A percentile compares a stretch with the other conserved stretches of the same genome.
phyloP scores from a whole-genome alignment of 2,329 filamentous ascomycete species.

The Pseudocercospora fuligena region DNA sequence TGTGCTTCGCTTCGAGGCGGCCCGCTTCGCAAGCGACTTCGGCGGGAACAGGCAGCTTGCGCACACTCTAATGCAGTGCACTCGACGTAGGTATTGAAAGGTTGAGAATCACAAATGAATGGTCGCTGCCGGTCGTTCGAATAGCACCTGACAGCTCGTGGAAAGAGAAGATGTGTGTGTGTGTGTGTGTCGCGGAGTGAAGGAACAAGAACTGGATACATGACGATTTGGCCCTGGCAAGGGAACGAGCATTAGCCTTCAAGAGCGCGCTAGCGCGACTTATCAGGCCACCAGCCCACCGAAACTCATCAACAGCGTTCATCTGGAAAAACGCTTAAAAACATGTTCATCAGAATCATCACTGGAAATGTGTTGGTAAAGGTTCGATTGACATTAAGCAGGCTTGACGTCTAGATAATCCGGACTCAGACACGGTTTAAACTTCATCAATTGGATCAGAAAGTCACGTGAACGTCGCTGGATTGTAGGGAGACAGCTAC shows the following conservation, averaged over 20 bases:
- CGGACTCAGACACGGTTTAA: neutral
- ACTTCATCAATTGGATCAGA: neutral
- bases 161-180: neutral
- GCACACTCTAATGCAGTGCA: neutral
- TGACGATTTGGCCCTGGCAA: neutral
- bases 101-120: neutral
- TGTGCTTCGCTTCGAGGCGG: neutral
- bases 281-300: neutral
- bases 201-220: neutral
- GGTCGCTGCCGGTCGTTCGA: neutral
- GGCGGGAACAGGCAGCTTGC: neutral
- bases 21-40: slow-evolving; percentile 9
- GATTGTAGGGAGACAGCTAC: neutral
- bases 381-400: neutral
- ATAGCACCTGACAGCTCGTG: neutral
- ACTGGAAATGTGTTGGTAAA: neutral
- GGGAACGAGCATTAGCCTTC: neutral
- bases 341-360: neutral
- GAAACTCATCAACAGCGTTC: neutral
- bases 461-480: neutral
- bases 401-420: neutral
- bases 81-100: neutral
- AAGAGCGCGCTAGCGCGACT: neutral
- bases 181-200: neutral
- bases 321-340: neutral